phyloP scores from a whole-genome alignment of 768 basidiomycete genomes.

The Jaapia argillacea region DNA sequence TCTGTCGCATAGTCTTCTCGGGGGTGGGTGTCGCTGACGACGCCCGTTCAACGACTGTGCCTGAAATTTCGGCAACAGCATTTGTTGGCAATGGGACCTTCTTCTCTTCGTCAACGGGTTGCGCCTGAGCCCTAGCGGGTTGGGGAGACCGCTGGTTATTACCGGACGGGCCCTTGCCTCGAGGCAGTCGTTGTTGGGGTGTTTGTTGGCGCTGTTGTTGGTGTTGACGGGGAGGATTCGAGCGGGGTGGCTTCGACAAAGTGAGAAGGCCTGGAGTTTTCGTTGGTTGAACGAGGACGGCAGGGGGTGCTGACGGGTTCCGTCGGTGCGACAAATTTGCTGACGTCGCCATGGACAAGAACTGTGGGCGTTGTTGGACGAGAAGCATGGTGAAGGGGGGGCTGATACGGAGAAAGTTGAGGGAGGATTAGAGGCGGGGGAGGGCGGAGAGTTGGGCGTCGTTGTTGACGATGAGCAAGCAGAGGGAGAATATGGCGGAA shows the following conservation, averaged over 20 bases:
- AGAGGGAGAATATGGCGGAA: neutral
- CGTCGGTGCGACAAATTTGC: constrained; percentile 33
- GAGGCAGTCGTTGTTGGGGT: constrained; percentile 24
- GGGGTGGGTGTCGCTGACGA: constrained; percentile 12
- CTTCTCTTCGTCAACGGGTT: constrained; percentile 18
- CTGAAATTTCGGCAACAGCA: too few species aligned
- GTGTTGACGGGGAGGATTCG: constrained; percentile 23
- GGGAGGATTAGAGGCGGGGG: constrained; percentile 11
- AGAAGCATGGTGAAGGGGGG: constrained; percentile 26
- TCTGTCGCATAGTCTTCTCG: constrained; percentile 23
- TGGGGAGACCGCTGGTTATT: constrained; percentile 9
- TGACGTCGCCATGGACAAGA: constrained; percentile 18
- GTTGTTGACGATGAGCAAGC: constrained; percentile 6
- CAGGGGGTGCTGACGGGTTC: constrained; percentile 60
- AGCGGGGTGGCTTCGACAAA: constrained; percentile 45
- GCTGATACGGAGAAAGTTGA: constrained; percentile 5
- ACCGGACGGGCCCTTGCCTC: constrained; percentile 16
- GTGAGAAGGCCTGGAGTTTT: constrained; percentile 65
- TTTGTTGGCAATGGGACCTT: too few species aligned
- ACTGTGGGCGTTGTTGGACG: constrained; percentile 25
- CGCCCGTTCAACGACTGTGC: too few species aligned
- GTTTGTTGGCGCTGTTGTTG: constrained; percentile 25
- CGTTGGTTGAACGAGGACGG: constrained; percentile 62
- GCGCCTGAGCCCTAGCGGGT: constrained; percentile 13
- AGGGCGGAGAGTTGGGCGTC: constrained; percentile 15